phyloP scores from a whole-genome alignment of 2,329 filamentous ascomycete genomes.

The Penicillium sp. region DNA sequence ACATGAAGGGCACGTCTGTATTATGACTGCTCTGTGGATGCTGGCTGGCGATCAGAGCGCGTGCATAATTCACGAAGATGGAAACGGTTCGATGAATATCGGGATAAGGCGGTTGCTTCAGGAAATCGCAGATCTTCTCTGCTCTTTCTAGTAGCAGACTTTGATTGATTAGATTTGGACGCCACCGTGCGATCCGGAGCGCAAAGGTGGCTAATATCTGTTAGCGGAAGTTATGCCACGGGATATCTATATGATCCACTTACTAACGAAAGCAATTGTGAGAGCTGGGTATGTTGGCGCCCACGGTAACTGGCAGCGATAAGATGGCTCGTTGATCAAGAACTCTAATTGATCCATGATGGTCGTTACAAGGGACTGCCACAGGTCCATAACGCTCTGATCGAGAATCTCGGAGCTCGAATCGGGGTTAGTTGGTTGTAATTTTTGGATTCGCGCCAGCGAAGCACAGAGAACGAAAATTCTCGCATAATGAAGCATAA shows the following conservation, averaged over 20 bases:
- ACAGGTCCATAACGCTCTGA: conserved; percentile 27
- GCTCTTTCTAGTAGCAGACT: conserved; percentile 30
- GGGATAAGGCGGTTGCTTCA: conserved; percentile 38
- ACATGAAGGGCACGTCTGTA: conserved; percentile 15
- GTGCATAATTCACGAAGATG: conserved; percentile 37
- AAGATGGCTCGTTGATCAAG: conserved; percentile 33
- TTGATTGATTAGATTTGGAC: conserved; percentile 33
- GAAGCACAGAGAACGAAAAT: conserved; percentile 35
- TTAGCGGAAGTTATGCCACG: conserved; percentile 11
- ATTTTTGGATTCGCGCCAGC: conserved; percentile 34
- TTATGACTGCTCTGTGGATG: conserved; percentile 17
- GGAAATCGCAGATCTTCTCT: conserved; percentile 33
- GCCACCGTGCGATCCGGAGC: conserved; percentile 34
- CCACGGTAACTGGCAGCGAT: conserved; percentile 35
- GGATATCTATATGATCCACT: conserved; percentile 16
- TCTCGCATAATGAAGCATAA: conserved; percentile 34
- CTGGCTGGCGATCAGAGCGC: conserved; percentile 32
- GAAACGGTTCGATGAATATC: conserved; percentile 39
- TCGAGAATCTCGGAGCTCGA: conserved; percentile 23
- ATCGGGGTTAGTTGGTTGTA: conserved; percentile 24
- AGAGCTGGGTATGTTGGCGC: conserved; percentile 35
- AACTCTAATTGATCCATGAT: conserved; percentile 35
- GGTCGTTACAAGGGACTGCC: conserved; percentile 31
- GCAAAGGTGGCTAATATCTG: conserved; percentile 31
- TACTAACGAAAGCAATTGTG: conserved; percentile 38